phyloP scores from a whole-genome alignment of 352 stramenopile genomes.

The Hyaloperonospora arabidopsidis region DNA sequence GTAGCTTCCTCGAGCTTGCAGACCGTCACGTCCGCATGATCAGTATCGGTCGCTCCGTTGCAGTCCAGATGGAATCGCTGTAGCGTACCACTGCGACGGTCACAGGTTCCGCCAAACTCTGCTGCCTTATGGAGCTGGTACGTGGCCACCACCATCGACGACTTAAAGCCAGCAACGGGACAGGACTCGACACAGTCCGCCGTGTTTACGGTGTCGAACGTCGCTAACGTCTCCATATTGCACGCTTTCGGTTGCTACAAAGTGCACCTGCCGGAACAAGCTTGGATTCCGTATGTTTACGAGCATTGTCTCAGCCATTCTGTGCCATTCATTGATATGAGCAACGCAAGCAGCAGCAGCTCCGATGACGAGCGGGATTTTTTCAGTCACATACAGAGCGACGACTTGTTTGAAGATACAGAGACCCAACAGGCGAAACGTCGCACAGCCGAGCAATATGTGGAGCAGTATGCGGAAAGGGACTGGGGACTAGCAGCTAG shows the following conservation, averaged over 20 bases:
- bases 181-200: constrained; percentile 83
- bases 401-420: constrained; percentile 39
- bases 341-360: constrained; percentile 13
- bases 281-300: constrained; percentile 10
- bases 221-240: constrained; percentile 42
- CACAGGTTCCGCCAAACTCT: constrained; percentile 10
- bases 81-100: constrained; percentile 57
- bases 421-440: constrained; percentile 31
- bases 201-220: constrained; percentile 70
- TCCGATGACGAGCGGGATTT: constrained; percentile 35
- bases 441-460: constrained; percentile 25
- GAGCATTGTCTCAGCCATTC: constrained; percentile 18
- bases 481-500: constrained; percentile 33
- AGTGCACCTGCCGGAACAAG: too few relatives aligned
- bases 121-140: constrained; percentile 76
- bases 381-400: constrained; percentile 31
- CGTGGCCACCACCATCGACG: constrained; percentile 62
- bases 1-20: constrained; percentile 37
- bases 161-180: constrained; percentile 48
- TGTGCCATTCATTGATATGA: constrained; percentile 14
- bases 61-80: constrained; percentile 51
- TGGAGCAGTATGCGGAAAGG: constrained; percentile 32
- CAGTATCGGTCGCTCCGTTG: constrained; percentile 18
- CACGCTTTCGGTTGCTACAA: background rate
- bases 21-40: constrained; percentile 26